Evolutionary conservation across 2,329 filamentous ascomycete genomes (phyloP).

Genomic region (Aspergillus sp.): DNA sequence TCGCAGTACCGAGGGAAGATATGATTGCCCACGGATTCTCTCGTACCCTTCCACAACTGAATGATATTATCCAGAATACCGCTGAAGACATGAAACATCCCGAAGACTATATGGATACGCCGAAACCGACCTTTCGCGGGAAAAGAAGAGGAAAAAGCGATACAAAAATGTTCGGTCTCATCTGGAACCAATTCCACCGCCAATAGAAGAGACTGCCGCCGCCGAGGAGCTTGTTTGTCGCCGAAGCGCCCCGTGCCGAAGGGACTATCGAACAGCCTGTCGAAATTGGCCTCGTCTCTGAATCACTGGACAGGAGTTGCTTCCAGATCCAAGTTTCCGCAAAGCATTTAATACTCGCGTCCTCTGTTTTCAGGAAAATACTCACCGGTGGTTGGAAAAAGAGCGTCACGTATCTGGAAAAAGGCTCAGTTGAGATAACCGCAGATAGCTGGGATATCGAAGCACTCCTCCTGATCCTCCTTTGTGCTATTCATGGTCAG

Average conservation of each 20-base stretch:
- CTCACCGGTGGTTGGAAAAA: slow-evolving; percentile 23
- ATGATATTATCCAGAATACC: neutral
- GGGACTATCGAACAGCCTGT: neutral
- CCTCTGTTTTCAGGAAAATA: slow-evolving; percentile 19
- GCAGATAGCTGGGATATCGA: slow-evolving; percentile 25
- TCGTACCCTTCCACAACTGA: neutral
- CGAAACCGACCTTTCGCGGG: neutral
- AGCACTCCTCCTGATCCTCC: slow-evolving; percentile 23
- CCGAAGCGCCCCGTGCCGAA: neutral
- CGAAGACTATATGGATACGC: neutral
- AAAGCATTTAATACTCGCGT: slow-evolving; percentile 23
- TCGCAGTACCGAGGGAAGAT: neutral
- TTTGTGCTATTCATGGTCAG: slow-evolving; percentile 23
- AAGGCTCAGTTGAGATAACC: slow-evolving; percentile 20
- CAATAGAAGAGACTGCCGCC: neutral
- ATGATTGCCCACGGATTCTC: neutral
- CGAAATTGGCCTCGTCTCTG: neutral
- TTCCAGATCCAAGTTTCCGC: slow-evolving; percentile 24
- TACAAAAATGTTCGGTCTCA: neutral
- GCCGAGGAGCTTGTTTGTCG: neutral
- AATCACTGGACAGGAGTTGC: neutral
- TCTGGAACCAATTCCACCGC: too few species aligned
- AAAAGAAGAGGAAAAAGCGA: neutral
- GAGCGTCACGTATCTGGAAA: slow-evolving; percentile 7
- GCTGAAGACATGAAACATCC: neutral